Conservation (phyloP, 148 eudicot species). For the Chenopodium album region DNA sequence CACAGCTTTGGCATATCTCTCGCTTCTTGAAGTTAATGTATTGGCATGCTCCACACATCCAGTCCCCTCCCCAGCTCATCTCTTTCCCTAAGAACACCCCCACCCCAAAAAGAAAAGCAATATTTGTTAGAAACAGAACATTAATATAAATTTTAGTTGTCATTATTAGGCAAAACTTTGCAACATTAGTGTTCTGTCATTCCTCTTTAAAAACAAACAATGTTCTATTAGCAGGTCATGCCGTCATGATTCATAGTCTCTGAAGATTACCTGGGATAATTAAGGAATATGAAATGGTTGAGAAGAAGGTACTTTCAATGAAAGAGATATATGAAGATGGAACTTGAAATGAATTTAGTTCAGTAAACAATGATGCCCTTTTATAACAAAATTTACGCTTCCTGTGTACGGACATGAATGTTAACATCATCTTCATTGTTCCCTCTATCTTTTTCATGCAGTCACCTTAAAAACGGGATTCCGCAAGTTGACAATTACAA, state of each 20-base stretch:
- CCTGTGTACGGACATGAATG: slow-evolving; percentile 31
- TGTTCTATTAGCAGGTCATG: background rate
- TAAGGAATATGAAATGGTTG: background rate
- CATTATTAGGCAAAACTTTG: background rate
- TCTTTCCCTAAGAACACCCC: slow-evolving; percentile 3
- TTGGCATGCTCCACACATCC: slow-evolving; percentile 86
- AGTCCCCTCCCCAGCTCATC: slow-evolving; percentile 79
- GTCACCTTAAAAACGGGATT: slow-evolving; percentile 30
- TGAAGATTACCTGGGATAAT: slow-evolving; percentile 12
- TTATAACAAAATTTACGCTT: slow-evolving; percentile 35
- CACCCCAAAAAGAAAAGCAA: background rate
- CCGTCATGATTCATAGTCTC: background rate
- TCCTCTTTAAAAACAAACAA: background rate
- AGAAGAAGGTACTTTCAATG: slow-evolving; percentile 3
- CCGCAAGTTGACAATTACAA: background rate
- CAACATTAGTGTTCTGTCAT: background rate
- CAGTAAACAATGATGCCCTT: slow-evolving; percentile 28
- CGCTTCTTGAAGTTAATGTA: slow-evolving; percentile 80
- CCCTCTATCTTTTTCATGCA: slow-evolving; percentile 16
- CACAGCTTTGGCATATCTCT: slow-evolving; percentile 66
- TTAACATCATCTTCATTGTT: slow-evolving; percentile 24
- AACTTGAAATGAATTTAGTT: slow-evolving; percentile 24
- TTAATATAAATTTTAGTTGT: background rate
- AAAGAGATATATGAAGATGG: slow-evolving; percentile 10
- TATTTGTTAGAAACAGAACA: background rate